A percentile compares a stretch with the other conserved stretches of the same genome.
Conservation (phyloP, 2,329 filamentous ascomycete genomes). For the Fusarium metavorans region DNA sequence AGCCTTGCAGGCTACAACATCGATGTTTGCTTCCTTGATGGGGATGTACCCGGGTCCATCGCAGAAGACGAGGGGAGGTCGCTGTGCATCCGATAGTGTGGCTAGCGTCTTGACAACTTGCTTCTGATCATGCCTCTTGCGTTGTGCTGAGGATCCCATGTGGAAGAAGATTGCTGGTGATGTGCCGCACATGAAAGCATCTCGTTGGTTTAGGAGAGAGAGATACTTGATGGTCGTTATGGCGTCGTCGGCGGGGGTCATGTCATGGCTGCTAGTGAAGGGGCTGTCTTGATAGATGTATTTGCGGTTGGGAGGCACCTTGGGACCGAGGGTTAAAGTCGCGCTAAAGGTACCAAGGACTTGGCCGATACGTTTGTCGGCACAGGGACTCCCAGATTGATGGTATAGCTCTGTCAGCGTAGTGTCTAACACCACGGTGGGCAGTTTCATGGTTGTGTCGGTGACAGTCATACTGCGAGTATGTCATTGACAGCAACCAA, state of each 20-base stretch:
- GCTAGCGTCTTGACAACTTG: conserved; percentile 48
- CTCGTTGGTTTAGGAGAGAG: conserved; percentile 51
- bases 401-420: conserved; percentile 52
- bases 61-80: conserved; percentile 50
- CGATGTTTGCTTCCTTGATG: conserved; percentile 43
- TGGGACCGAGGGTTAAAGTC: conserved; percentile 38
- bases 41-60: conserved; percentile 39
- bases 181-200: conserved; percentile 49
- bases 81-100: conserved; percentile 44
- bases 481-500: neutral
- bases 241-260: conserved; percentile 15
- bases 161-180: conserved; percentile 48
- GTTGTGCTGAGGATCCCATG: conserved; percentile 33
- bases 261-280: conserved; percentile 43
- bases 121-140: conserved; percentile 42
- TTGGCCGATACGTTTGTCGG: conserved; percentile 45
- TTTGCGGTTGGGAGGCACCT: conserved; percentile 51
- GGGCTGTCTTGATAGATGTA: conserved; percentile 52
- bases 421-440: conserved; percentile 49
- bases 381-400: conserved; percentile 35
- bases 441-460: conserved; percentile 33
- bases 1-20: conserved; percentile 40
- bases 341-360: conserved; percentile 47
- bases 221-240: conserved; percentile 51
- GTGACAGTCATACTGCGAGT: conserved; percentile 2